These are phyloP conservation scores for Mesotaenium endlicherianum DNA, from an alignment of 139 green algal genomes.

Conservation along the genomic window DNA sequence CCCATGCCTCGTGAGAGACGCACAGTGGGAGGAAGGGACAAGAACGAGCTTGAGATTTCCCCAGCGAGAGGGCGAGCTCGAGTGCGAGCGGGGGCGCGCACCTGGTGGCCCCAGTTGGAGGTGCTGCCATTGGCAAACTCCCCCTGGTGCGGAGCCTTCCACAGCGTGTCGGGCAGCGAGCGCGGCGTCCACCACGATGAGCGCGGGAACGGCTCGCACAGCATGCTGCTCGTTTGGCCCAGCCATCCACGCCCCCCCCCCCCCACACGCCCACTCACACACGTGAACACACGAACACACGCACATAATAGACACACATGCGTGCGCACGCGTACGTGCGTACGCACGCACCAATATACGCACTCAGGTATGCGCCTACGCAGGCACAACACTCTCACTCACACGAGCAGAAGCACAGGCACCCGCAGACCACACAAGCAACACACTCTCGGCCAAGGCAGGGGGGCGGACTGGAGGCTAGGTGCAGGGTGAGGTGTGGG, in stretches of 20 bases:
- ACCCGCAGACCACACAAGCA: neutral
- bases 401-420: neutral
- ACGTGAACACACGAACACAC: neutral
- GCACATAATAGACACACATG: neutral
- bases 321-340: neutral
- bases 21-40: too few species aligned
- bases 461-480: neutral
- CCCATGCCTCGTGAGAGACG: too few species aligned
- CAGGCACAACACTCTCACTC: too few species aligned
- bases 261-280: neutral
- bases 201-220: neutral
- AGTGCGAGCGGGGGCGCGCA: too few species aligned
- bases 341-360: neutral
- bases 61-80: too few species aligned
- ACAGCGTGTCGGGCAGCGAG: neutral
- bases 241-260: neutral
- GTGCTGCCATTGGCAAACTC: constrained; percentile 26
- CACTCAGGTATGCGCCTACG: too few species aligned
- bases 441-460: neutral
- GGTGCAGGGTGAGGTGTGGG: neutral
- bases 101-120: neutral
- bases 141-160: constrained; percentile 4
- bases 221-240: neutral
- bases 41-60: too few species aligned
- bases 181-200: neutral